Base-by-base conservation (phyloP, 192 early-diverging fungal species). In the Linnemannia zychae region DNA sequence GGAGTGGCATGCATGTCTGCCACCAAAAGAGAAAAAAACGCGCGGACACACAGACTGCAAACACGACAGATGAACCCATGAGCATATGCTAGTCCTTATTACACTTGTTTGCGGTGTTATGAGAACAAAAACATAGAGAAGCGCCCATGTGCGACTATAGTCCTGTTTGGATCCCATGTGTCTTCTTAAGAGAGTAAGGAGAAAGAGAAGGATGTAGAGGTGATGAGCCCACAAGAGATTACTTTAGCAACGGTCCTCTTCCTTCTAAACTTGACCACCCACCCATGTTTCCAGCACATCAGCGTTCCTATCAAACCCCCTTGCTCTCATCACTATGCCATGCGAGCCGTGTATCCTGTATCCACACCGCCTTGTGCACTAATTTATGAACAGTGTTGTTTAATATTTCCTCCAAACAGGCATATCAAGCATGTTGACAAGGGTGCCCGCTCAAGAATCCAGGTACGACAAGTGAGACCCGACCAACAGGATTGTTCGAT, bases 201-300 rank as follows among this genome's bases (percentile, higher is more conserved):
- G 31, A 33, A 47, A 34, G 67, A 69, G 67, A 77, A 47, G 13
- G 40, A 47, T n/a, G n/a, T n/a, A n/a, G n/a, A n/a, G n/a, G n/a
- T n/a, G 16, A 60, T 67, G 24, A 75, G 57, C 57, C 57, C 57
- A 31, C 57, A 16, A 12, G 28, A 24, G 24, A 63, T 63, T 24
- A 63, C 28, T 63, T 44, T 44, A 44, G 40, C 40, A 44, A 44
- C 9, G 40, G 40, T 44, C 40, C 40, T 44, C 9, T 44, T 9
- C 9, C 40, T 44, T 44, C 40, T 44, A 44, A 44, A 63, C 57
- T 63, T 63, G 57, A 31, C 57, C 53, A 63, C 0, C 28, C 1
- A 22, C 4, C 22, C 9, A 0, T 7, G n/a, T 52, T 52, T 16
- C 18, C 50, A 20, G 18, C 16, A 16, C 24, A 31, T 24, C 57